Percentiles rank a stretch among this genome's conserved stretches.
phyloP scores from a whole-genome alignment of 129 eudicot genomes.

The Kitagawia praeruptora region DNA sequence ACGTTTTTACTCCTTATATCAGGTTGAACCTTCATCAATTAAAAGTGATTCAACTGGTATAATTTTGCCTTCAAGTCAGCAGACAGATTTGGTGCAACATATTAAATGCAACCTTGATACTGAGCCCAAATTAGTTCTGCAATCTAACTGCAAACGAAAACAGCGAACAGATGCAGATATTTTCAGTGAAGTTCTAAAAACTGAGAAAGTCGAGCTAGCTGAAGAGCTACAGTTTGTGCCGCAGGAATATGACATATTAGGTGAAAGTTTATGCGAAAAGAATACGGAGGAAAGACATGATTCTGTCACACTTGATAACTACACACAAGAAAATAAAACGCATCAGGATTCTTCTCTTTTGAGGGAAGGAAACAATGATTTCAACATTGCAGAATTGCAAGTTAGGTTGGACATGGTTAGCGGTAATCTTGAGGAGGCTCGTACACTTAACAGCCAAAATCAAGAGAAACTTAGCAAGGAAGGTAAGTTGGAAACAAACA shows the following conservation, averaged over 20 bases:
- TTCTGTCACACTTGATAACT: constrained; percentile 18
- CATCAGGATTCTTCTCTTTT: constrained; percentile 15
- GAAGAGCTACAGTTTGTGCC: constrained; percentile 37
- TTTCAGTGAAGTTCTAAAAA: constrained; percentile 42
- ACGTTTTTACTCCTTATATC: neutral
- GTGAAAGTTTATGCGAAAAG: constrained; percentile 28
- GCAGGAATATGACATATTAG: constrained; percentile 40
- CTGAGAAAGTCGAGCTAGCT: constrained; percentile 35
- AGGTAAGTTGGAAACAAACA: constrained; percentile 46
- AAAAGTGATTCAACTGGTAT: constrained; percentile 26
- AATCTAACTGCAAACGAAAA: constrained; percentile 16
- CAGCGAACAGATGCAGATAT: constrained; percentile 35
- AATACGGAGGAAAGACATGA: constrained; percentile 20
- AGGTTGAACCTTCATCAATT: constrained; percentile 26
- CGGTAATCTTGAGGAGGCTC: constrained; percentile 46
- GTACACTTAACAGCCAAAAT: constrained; percentile 26
- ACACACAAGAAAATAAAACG: constrained; percentile 3
- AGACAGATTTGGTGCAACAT: constrained; percentile 17
- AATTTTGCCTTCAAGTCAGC: constrained; percentile 17
- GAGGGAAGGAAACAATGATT: constrained; percentile 14
- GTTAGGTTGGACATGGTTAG: constrained; percentile 44
- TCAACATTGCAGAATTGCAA: constrained; percentile 33
- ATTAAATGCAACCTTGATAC: constrained; percentile 16
- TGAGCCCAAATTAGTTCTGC: constrained; percentile 4
- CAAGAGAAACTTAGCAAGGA: constrained; percentile 28